Evolutionary conservation across 306 rosid species (phyloP).

Genomic region (Begonia fuchsioides): DNA sequence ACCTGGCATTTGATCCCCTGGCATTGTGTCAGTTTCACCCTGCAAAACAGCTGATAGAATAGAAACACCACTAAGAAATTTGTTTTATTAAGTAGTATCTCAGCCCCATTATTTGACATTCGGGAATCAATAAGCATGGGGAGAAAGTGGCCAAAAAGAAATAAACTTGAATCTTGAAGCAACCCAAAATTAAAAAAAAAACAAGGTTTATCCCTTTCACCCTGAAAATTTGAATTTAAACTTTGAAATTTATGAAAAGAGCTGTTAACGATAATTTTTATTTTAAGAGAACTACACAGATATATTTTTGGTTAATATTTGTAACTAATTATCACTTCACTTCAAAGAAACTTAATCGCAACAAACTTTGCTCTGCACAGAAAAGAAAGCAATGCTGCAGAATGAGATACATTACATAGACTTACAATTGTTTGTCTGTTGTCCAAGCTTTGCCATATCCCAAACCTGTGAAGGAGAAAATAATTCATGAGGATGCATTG

Average conservation of each 20-base stretch:
- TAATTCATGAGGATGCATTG: slow-evolving; percentile 11
- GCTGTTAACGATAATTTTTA: no score
- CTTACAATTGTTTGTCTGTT: slow-evolving; percentile 52
- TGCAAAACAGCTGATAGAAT: slow-evolving; percentile 57
- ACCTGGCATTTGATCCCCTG: slow-evolving; percentile 41
- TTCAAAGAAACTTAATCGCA: not conserved
- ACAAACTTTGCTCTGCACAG: not conserved
- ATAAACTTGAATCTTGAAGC: not conserved
- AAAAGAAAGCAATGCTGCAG: no score
- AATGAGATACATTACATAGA: slow-evolving; percentile 5
- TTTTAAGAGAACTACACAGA: no score
- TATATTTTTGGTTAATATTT: no score
- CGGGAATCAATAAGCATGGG: not conserved
- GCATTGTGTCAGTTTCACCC: slow-evolving; percentile 51
- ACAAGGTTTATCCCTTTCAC: no score
- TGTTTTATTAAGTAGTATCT: not conserved
- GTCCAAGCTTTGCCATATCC: slow-evolving; percentile 98
- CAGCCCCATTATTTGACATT: not conserved
- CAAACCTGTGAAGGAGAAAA: slow-evolving; percentile 44
- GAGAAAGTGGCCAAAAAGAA: not conserved
- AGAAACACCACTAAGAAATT: slow-evolving; percentile 15
- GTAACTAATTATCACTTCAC: no score
- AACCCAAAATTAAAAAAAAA: not conserved
- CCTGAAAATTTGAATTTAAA: no score
- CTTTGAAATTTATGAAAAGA: no score